A percentile compares a stretch with the other conserved stretches of the same genome.
Evolutionary conservation across 768 basidiomycete genomes (phyloP).

Genomic region (Amanita phalloides): DNA sequence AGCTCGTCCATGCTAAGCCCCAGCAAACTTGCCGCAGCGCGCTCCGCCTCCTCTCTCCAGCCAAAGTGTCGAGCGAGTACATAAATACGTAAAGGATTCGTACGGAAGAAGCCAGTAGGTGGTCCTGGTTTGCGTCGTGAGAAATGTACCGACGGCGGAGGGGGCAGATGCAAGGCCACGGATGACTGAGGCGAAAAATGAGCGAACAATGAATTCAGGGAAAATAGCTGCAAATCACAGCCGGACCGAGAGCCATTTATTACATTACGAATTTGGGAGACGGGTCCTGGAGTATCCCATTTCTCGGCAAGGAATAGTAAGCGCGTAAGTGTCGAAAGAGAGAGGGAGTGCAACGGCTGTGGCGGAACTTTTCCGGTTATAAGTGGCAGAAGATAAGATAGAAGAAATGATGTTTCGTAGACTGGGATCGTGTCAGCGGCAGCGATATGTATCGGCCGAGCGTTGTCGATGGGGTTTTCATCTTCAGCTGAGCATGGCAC

Average conservation of each 20-base stretch:
- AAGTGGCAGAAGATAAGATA: slow-evolving; percentile 36
- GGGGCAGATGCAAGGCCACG: slow-evolving; percentile 22
- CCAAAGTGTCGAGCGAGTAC: slow-evolving; percentile 42
- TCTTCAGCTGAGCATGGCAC: slow-evolving; percentile 5
- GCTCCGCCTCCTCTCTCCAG: slow-evolving; percentile 40
- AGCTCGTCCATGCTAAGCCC: slow-evolving; percentile 29
- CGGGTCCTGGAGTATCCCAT: slow-evolving; percentile 33
- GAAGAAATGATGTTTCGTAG: slow-evolving; percentile 31
- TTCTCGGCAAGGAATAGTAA: slow-evolving; percentile 56
- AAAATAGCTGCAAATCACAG: slow-evolving; percentile 25
- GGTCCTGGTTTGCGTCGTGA: slow-evolving; percentile 11
- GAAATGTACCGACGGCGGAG: neutral
- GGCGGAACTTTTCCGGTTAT: slow-evolving; percentile 17
- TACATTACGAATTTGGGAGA: slow-evolving; percentile 33
- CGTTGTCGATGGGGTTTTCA: neutral
- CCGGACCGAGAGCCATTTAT: slow-evolving; percentile 40
- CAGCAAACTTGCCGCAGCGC: slow-evolving; percentile 42
- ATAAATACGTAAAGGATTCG: slow-evolving; percentile 35
- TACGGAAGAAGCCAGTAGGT: slow-evolving; percentile 30
- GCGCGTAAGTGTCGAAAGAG: slow-evolving; percentile 42
- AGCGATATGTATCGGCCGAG: neutral
- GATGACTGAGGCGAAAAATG: slow-evolving; percentile 40
- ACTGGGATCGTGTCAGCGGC: slow-evolving; percentile 16
- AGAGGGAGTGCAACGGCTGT: slow-evolving; percentile 21
- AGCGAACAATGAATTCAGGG: slow-evolving; percentile 31